Evolutionary conservation across 768 basidiomycete species (phyloP).

Genomic region (Collybia sordida): DNA sequence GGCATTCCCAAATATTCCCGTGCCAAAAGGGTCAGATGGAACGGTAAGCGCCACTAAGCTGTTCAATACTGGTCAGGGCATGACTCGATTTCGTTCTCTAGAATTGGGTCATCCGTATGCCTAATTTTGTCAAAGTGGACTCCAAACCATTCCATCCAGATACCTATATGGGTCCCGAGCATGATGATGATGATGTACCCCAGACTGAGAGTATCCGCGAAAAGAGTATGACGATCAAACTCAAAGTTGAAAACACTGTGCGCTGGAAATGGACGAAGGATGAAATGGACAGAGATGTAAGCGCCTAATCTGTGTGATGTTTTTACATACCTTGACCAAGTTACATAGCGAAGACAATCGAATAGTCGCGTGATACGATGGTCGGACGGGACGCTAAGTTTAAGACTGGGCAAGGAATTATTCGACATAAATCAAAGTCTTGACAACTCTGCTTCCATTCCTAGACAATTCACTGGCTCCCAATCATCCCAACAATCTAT

Average conservation of each 20-base stretch:
- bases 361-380: constrained; percentile 91
- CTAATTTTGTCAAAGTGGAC: constrained; percentile 91
- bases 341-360: constrained; percentile 71
- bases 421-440: constrained; percentile 86
- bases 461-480: constrained; percentile 53
- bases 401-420: constrained; percentile 90
- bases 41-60: constrained; percentile 51
- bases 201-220: constrained; percentile 64
- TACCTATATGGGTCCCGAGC: constrained; percentile 80
- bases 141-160: constrained; percentile 88
- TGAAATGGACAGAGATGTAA: constrained; percentile 70
- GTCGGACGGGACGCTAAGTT: constrained; percentile 92
- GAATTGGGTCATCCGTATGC: constrained; percentile 93
- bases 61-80: constrained; percentile 6
- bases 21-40: constrained; percentile 77
- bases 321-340: constrained; percentile 4
- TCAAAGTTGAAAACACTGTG: constrained; percentile 91
- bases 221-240: constrained; percentile 81
- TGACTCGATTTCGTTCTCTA: constrained; percentile 23
- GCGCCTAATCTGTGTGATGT: constrained; percentile 26
- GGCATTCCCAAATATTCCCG: constrained; percentile 83
- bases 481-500: constrained; percentile 39
- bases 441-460: constrained; percentile 69
- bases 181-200: constrained; percentile 64
- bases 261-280: constrained; percentile 94